phyloP scores from a whole-genome alignment of 345 rosid genomes.

The Nephelium lappaceum region DNA sequence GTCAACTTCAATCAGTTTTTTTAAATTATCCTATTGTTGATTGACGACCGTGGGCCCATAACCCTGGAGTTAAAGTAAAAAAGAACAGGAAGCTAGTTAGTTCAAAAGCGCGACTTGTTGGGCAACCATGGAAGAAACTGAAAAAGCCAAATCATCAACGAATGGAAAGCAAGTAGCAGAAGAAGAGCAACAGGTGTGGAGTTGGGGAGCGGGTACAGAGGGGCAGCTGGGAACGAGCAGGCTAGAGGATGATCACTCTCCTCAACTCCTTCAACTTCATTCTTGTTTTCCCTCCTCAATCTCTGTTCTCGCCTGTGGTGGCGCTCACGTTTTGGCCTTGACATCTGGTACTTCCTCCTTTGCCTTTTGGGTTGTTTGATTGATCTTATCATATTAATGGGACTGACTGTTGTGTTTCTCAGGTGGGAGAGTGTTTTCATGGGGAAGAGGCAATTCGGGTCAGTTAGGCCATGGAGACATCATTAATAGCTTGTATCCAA shows the following conservation, averaged over 20 bases:
- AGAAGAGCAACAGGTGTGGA: constrained; percentile 54
- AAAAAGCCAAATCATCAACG: background rate
- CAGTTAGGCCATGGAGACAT: constrained; percentile 85
- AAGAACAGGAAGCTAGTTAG: background rate
- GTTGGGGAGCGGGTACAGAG: constrained; percentile 98
- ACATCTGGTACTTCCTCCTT: constrained; percentile 44
- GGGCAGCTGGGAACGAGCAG: constrained; percentile 81
- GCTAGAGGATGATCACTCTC: constrained; percentile 73
- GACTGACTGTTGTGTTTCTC: constrained; percentile 10
- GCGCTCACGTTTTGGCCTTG: constrained; percentile 87
- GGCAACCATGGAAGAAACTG: constrained; percentile 14
- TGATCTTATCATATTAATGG: background rate
- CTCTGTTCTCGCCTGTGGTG: constrained; percentile 83
- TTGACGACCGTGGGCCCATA: no score
- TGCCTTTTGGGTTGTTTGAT: background rate
- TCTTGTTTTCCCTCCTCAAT: constrained; percentile 41
- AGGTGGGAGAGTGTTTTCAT: constrained; percentile 75
- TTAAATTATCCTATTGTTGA: no score
- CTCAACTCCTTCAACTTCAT: constrained; percentile 63
- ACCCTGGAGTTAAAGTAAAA: no score
- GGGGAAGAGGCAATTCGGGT: constrained; percentile 97
- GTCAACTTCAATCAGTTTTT: no score
- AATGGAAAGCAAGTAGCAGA: background rate
- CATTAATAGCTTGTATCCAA: constrained; percentile 47
- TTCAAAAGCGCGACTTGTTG: background rate